phyloP scores from a whole-genome alignment of 1,139 yeast species.

The Arxiozyma bovina region DNA sequence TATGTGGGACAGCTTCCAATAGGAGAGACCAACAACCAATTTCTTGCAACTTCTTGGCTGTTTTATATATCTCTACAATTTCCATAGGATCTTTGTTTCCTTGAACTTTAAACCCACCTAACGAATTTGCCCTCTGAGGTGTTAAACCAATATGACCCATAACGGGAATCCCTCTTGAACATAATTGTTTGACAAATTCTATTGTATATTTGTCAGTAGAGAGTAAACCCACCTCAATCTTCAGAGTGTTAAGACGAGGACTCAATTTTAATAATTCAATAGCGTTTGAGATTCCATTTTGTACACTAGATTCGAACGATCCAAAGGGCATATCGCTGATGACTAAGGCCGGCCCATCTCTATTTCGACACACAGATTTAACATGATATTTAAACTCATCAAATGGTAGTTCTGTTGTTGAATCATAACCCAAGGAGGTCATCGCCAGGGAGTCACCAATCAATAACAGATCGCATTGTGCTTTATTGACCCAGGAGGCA shows the following conservation, averaged over 20 bases:
- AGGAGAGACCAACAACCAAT: conserved; percentile 75
- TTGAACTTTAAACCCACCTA: conserved; percentile 86
- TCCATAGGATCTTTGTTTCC: conserved; percentile 48
- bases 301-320: conserved; percentile 56
- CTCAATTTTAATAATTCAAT: conserved; percentile 51
- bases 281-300: conserved; percentile 60
- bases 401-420: conserved; percentile 64
- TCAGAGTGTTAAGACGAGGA: conserved; percentile 66
- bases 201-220: conserved; percentile 32
- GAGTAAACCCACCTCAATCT: conserved; percentile 79
- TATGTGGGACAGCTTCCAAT: conserved; percentile 78
- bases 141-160: conserved; percentile 90
- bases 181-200: conserved; percentile 19
- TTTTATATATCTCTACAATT: conserved; percentile 54
- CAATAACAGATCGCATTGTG: conserved; percentile 61
- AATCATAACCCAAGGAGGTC: conserved; percentile 78
- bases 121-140: conserved; percentile 72
- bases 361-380: conserved; percentile 67
- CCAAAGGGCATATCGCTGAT: conserved; percentile 93
- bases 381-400: conserved; percentile 70
- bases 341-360: conserved; percentile 37
- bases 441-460: conserved; percentile 92
- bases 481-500: conserved; percentile 59
- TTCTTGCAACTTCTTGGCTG: conserved; percentile 60
- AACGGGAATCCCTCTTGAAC: conserved; percentile 69